These are phyloP conservation scores for Salvia hispanica DNA, from an alignment of 257 asterid genomes.

Conservation along the genomic window DNA sequence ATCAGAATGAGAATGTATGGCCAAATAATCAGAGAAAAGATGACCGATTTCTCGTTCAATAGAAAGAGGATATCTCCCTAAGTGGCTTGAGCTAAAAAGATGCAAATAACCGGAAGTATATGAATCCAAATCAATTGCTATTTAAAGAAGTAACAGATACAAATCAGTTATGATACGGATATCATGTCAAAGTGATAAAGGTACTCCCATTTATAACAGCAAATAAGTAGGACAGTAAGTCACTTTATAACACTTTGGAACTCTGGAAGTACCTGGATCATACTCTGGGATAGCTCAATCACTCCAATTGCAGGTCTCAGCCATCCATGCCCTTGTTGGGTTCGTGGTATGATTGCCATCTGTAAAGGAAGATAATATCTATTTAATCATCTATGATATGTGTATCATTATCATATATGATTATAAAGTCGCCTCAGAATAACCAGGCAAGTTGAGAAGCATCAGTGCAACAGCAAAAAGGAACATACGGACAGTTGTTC, in stretches of 20 bases:
- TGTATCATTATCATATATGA: conserved; percentile 21
- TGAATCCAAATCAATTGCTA: neutral
- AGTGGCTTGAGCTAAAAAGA: neutral
- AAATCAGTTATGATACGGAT: neutral
- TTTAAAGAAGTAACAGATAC: neutral
- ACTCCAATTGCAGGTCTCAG: conserved; percentile 99
- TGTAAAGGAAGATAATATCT: conserved; percentile 39
- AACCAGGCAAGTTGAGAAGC: conserved; percentile 10
- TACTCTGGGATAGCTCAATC: conserved; percentile 88
- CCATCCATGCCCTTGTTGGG: conserved; percentile 93
- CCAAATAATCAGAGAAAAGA: neutral
- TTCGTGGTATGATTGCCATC: conserved; percentile 93
- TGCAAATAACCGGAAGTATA: neutral
- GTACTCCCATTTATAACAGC: neutral
- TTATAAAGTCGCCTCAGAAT: neutral
- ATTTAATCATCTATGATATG: conserved; percentile 21
- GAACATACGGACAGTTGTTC: neutral
- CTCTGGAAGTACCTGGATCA: conserved; percentile 67
- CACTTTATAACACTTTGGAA: conserved; percentile 8
- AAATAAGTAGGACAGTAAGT: neutral
- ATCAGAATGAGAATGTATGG: neutral
- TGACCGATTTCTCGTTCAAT: neutral
- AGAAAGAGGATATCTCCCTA: neutral
- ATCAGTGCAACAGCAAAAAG: conserved; percentile 10
- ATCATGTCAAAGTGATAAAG: neutral